Base-by-base conservation (phyloP, 2,329 filamentous ascomycete genomes). In the Aspergillus fijiensis region DNA sequence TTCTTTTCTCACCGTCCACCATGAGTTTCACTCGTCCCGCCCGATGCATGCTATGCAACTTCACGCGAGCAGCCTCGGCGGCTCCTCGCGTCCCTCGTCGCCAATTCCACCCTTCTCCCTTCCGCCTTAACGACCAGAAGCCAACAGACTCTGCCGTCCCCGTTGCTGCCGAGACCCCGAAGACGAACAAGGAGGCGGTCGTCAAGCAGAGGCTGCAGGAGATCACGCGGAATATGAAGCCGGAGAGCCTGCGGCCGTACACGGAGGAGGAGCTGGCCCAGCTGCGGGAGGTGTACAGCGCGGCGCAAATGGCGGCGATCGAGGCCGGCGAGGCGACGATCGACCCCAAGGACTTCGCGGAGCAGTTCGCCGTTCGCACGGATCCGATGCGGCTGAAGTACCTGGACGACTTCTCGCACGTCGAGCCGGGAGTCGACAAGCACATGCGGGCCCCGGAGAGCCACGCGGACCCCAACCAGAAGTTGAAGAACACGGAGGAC, bases 221-320 rank as follows among this genome's bases (percentile, higher is more conserved):
- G 31, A 63, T 68, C 31, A 51, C 64, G 14, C 63, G 66, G 42
- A 63, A 62, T 9, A 56, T 69, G 56, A 72, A 68, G 59, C 69
- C 64, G 7, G 63, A 67, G 21, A 62, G 76, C 51, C 73, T 74
- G 64, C 82, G 86, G 63, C 80, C 84, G 14, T 95, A 92, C 79
- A 87, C 86, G 14, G 77, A 82, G 47, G 82, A 87, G 64, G 88
- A 95, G 72, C 84, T 86, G 70, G 81, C 82, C 61, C 70, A 77
- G 21, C 82, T 96, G 60, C 77, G 77, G 60, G 78, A 85, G 70
- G 85, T 84, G 68, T 98, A 96, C 81, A 90, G 91, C 0, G 83
- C 88, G 16, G 86, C 89, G 73, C 94, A 98, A 79, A 82, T 96
- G 67, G 87, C 86, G 58, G 91, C 92, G 59, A 87, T 98, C 72